Conservation (phyloP, 805 yeast species). For the Yueomyces sinensis region DNA sequence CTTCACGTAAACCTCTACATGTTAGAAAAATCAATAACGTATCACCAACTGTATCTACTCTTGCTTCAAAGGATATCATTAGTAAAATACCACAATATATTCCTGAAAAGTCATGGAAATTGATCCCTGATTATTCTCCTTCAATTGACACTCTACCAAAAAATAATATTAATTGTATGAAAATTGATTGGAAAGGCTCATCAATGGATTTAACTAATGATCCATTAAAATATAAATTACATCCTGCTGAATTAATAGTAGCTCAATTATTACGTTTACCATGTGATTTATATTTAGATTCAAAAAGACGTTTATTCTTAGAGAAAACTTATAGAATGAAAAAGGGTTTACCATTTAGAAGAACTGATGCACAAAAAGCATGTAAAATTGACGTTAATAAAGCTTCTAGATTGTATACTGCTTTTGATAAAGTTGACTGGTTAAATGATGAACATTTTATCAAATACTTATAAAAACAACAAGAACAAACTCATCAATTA, state of each 20-base stretch:
- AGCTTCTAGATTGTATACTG: slow-evolving; percentile 78
- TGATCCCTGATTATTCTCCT: slow-evolving; percentile 71
- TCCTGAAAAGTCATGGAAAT: slow-evolving; percentile 44
- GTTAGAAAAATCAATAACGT: background rate
- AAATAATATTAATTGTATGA: slow-evolving; percentile 51
- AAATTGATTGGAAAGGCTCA: slow-evolving; percentile 95
- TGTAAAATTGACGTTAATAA: slow-evolving; percentile 93
- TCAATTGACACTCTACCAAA: slow-evolving; percentile 45
- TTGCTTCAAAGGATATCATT: slow-evolving; percentile 20
- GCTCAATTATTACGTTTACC: slow-evolving; percentile 83
- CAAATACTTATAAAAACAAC: background rate
- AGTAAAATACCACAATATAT: slow-evolving; percentile 15
- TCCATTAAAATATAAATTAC: slow-evolving; percentile 56
- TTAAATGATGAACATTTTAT: slow-evolving; percentile 59
- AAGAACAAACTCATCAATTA: too few relatives aligned
- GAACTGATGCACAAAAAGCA: slow-evolving; percentile 96
- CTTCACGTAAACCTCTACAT: background rate
- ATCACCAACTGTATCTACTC: background rate
- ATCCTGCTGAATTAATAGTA: slow-evolving; percentile 77
- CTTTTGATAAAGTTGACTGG: slow-evolving; percentile 87
- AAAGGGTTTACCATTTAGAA: slow-evolving; percentile 63
- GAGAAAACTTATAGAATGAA: slow-evolving; percentile 72
- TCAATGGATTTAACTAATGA: slow-evolving; percentile 80
- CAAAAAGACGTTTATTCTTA: slow-evolving; percentile 69
- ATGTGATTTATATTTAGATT: slow-evolving; percentile 63